Evolutionary conservation across 768 basidiomycete genomes (phyloP), one percentile per base, ranked within the genome.

Genomic region (Multifurca ochricompacta): DNA sequence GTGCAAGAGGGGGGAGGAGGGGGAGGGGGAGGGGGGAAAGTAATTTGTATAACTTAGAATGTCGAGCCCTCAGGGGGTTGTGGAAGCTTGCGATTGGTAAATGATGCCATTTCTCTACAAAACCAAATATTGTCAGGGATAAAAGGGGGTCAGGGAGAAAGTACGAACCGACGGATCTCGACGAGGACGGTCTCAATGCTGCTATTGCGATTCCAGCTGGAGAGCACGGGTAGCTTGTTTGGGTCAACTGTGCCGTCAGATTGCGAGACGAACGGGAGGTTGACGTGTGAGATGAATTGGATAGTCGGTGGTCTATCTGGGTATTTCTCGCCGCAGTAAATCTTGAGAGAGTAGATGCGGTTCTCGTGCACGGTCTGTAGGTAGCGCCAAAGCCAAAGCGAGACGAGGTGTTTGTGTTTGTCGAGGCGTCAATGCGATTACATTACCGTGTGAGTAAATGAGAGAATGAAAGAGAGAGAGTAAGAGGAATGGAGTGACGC

Each of bases 301-400:
- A 98, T 81, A 16, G 74, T 69, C 14, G 95, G 95, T 4, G 87
- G 88, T 0, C 53, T 51, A 44, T 95, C 90, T 27, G 90, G 89
- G 68, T 93, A 93, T 3, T 65, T 51, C 1, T 79, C 72, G 46
- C 82, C 88, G 64, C 95, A 98, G 65, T 75, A 74, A 67, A 99
- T 94, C 73, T 86, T 88, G 64, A 99, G 80, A 48, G 83, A 86
- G 80, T 97, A 99, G 72, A 98, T 99, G 50, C 96, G 82, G 73
- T 98, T 99, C 79, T 99, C 95, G 71, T 97, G 93, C 4, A 95
- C 91, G 21, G 93, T 95, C 90, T 95, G 62, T 14, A 45, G 62
- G 21, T 16, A 7, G 36, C 36, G n/a, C 36, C 36, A 32, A 32
- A 32, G 31, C 11, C 11, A 11, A 11, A 37, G 36, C 36, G 19